These are phyloP conservation scores for Tulasnella sp. DNA, from an alignment of 768 basidiomycete species.

Conservation along the genomic window DNA sequence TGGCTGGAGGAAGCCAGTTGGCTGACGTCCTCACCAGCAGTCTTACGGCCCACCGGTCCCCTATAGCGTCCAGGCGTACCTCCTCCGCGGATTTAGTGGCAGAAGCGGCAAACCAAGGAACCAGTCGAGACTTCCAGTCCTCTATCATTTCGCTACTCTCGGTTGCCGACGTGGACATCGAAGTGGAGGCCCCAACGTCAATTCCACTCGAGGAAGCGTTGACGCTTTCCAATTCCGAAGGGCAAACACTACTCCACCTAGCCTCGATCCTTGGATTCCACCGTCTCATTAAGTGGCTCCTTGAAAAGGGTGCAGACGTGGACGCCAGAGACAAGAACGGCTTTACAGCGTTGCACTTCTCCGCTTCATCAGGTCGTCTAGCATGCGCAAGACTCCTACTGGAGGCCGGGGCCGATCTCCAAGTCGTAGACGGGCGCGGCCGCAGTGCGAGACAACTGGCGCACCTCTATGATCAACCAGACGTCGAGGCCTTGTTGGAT, in stretches of 20 bases:
- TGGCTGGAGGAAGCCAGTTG: conserved; percentile 33
- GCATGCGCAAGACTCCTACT: conserved; percentile 65
- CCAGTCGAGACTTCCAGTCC: conserved; percentile 61
- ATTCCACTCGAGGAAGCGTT: conserved; percentile 54
- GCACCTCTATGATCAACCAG: conserved; percentile 38
- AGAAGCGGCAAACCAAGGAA: background rate
- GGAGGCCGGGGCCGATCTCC: conserved; percentile 70
- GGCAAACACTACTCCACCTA: conserved; percentile 87
- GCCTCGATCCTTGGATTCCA: conserved; percentile 75
- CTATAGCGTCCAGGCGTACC: conserved; percentile 23
- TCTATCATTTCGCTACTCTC: conserved; percentile 77
- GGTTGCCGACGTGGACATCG: conserved; percentile 59
- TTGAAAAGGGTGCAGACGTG: conserved; percentile 67
- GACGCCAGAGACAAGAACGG: conserved; percentile 87
- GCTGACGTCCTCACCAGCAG: conserved; percentile 1
- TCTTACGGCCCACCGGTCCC: background rate
- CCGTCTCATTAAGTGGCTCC: conserved; percentile 64
- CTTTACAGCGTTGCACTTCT: conserved; percentile 84
- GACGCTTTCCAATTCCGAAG: conserved; percentile 62
- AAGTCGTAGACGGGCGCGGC: conserved; percentile 69
- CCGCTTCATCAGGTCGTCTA: conserved; percentile 60
- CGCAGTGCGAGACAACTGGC: conserved; percentile 64
- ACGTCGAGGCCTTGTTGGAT: conserved; percentile 42
- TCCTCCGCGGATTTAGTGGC: conserved; percentile 21
- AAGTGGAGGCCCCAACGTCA: conserved; percentile 42